Evolutionary conservation across 495 filamentous ascomycete genomes (phyloP), one percentile per base, ranked within the genome.

Genomic region (Eremomyces bilateralis): DNA sequence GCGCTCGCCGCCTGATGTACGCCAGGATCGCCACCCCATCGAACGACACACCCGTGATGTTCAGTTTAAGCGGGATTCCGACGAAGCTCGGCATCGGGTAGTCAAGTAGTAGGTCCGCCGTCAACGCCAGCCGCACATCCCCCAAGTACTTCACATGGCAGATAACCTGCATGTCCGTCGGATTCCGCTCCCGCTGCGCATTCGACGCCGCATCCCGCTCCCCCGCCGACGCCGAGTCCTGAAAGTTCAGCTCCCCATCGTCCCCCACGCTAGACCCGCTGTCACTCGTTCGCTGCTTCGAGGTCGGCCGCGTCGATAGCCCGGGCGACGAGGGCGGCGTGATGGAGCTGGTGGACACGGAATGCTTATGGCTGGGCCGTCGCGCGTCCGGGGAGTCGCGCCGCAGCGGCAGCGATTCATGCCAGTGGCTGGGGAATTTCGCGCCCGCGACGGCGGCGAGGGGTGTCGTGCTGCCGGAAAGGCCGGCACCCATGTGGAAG

Each of bases 71-170:
- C 0, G 88, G 88, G 13, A 97, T 77, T 1, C 81, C 80, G 6
- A 91, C 88, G 44, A 97, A 97, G 54, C 75, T 83, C 8, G 82
- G 81, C 76, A 94, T 92, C 0, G 88, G 88, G 50, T 95, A 97
- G 56, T 97, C 88, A 20, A 97, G 76, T 15, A 95, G 61, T 27
- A 97, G 83, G 49, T 93, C 82, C 0, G 88, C 81, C 11, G 88
- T 94, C 15, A 97, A 58, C 31, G 80, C 80, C 3, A 97, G 61
- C 31, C 71, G 71, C 18, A 97, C 62, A 40, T 91, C 73, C 1
- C 88, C 88, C 1, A 68, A 64, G 52, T 97, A 97, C 31, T 71
- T 71, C 21, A 83, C 83, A 43, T 81, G 82, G 40, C 83, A 80
- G 0, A 93, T 74, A 16, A 91, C 71, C 51, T 95, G 90, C 15